These are phyloP conservation scores for Microbotryum saponariae DNA, from an alignment of 1,284 basidiomycete genomes.

Conservation along the genomic window DNA sequence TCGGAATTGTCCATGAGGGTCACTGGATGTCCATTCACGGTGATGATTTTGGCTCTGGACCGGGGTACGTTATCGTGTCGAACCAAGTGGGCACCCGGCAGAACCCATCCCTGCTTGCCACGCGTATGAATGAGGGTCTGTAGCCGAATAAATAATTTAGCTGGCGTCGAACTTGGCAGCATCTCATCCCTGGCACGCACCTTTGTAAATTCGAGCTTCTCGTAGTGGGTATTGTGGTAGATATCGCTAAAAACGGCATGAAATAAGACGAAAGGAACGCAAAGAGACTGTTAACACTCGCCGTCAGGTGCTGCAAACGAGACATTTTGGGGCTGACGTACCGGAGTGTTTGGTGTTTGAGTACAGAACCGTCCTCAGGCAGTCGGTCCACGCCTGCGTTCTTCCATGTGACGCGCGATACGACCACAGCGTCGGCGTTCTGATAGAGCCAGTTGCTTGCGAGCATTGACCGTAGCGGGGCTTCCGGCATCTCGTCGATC, in stretches of 20 bases:
- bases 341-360: conserved; percentile 2
- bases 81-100: conserved; percentile 11
- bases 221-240: conserved; percentile 4
- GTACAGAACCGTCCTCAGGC: neutral
- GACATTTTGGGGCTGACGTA: neutral
- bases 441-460: conserved; percentile 5
- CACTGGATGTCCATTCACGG: neutral
- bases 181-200: neutral
- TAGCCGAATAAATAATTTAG: too few species aligned
- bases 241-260: conserved; percentile 1
- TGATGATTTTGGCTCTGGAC: neutral
- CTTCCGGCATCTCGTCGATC: conserved; percentile 1
- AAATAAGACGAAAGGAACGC: neutral
- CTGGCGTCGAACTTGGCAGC: too few species aligned
- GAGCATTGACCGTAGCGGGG: neutral
- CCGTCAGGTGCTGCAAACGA: neutral
- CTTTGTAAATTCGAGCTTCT: conserved; percentile 12
- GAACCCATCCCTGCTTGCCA: neutral
- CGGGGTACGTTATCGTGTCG: neutral
- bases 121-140: conserved; percentile 9
- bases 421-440: conserved; percentile 1
- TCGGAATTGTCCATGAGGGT: neutral
- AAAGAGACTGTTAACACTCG: too few species aligned
- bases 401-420: conserved; percentile 4
- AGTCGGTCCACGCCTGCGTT: neutral